Evolutionary conservation across 768 basidiomycete species (phyloP).

Genomic region (Leccinum rimulosum): DNA sequence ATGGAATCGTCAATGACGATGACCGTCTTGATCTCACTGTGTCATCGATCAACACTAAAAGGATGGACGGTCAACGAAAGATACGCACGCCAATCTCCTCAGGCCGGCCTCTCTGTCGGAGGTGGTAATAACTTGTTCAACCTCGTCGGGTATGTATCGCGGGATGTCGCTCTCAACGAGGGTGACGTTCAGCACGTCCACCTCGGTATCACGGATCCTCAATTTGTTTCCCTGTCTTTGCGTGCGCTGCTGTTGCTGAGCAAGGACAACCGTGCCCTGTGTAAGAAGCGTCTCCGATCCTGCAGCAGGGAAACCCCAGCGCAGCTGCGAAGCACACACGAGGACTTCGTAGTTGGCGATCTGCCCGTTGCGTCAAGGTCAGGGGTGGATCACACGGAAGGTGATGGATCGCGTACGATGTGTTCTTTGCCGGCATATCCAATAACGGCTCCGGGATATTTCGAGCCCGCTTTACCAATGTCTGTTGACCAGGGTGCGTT

Average conservation of each 20-base stretch:
- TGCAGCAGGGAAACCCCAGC: conserved; percentile 27
- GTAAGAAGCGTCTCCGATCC: conserved; percentile 13
- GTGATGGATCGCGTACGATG: conserved; percentile 21
- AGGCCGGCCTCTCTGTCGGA: conserved; percentile 23
- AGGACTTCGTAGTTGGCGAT: conserved; percentile 35
- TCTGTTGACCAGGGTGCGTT: conserved; percentile 21
- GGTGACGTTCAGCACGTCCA: conserved; percentile 25
- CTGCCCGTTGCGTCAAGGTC: conserved; percentile 11
- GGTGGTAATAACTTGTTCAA: not conserved
- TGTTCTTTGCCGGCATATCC: conserved; percentile 36
- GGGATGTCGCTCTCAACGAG: conserved; percentile 28
- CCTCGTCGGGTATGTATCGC: conserved; percentile 20
- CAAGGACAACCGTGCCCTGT: conserved; percentile 32
- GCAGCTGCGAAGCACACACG: conserved; percentile 35
- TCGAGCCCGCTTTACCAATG: conserved; percentile 33
- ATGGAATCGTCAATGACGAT: conserved; percentile 42
- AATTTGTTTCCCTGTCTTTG: not conserved
- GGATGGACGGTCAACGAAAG: not conserved
- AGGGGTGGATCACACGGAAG: not conserved
- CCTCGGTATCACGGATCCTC: conserved; percentile 6
- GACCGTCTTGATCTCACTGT: conserved; percentile 41
- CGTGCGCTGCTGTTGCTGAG: conserved; percentile 17
- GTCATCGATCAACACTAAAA: conserved; percentile 3
- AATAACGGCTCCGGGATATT: conserved; percentile 32
- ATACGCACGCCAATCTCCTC: conserved; percentile 28